These are phyloP conservation scores for Eucalyptus regnans DNA, from an alignment of 345 rosid genomes.

Conservation along the genomic window DNA sequence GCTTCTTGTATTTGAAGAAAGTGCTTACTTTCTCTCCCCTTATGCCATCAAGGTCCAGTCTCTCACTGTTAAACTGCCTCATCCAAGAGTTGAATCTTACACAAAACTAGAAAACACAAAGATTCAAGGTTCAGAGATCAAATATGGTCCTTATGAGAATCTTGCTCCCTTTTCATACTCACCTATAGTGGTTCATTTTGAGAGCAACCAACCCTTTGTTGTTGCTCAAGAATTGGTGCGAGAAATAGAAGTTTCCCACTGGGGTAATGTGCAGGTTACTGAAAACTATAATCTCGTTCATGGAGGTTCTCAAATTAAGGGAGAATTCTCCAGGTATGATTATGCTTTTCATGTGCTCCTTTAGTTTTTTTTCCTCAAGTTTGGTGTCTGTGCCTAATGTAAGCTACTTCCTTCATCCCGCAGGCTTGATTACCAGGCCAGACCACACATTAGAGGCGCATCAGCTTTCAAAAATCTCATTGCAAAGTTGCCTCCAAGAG, in stretches of 20 bases:
- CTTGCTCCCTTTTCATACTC: slow-evolving; percentile 50
- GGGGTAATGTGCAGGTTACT: slow-evolving; percentile 90
- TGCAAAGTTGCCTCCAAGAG: slow-evolving; percentile 85
- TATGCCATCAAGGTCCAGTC: slow-evolving; percentile 66
- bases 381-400: background rate
- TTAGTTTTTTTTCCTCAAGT: background rate
- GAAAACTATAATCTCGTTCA: slow-evolving; percentile 76
- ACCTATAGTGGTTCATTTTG: slow-evolving; percentile 78
- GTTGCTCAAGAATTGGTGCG: slow-evolving; percentile 67
- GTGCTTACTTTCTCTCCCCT: slow-evolving; percentile 67
- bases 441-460: slow-evolving; percentile 55
- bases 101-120: slow-evolving; percentile 62
- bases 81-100: slow-evolving; percentile 64
- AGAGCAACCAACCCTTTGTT: slow-evolving; percentile 73
- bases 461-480: slow-evolving; percentile 65
- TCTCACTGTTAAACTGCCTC: slow-evolving; percentile 59
- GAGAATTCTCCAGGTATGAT: slow-evolving; percentile 83
- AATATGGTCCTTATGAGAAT: slow-evolving; percentile 80
- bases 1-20: slow-evolving; percentile 77
- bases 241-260: slow-evolving; percentile 92
- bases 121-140: slow-evolving; percentile 64
- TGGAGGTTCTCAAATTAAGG: slow-evolving; percentile 77
- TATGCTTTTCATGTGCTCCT: background rate
- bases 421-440: slow-evolving; percentile 82
- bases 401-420: background rate